Evolutionary conservation across 768 basidiomycete species (phyloP).

Genomic region (Panellus pusillus): DNA sequence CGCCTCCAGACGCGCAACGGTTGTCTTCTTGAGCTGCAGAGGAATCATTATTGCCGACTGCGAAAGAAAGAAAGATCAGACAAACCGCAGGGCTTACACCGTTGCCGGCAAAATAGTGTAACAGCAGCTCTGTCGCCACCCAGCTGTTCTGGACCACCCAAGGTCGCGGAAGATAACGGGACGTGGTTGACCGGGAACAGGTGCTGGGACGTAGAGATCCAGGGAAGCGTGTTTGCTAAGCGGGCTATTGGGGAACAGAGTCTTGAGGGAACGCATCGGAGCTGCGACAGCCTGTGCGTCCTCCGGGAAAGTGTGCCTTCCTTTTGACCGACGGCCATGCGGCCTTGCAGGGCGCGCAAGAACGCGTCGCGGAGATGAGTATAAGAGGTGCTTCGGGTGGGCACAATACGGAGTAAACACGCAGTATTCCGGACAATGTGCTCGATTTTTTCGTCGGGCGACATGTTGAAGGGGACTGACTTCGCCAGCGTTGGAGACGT

Average conservation of each 20-base stretch:
- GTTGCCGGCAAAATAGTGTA: slow-evolving; percentile 72
- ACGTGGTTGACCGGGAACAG: slow-evolving; percentile 50
- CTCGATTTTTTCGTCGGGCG: slow-evolving; percentile 68
- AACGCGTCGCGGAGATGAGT: slow-evolving; percentile 84
- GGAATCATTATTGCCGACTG: not conserved
- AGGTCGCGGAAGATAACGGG: slow-evolving; percentile 68
- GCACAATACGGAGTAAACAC: slow-evolving; percentile 66
- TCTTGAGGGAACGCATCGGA: slow-evolving; percentile 71
- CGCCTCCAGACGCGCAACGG: slow-evolving; percentile 39
- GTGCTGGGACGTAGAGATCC: slow-evolving; percentile 67
- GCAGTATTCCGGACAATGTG: slow-evolving; percentile 66
- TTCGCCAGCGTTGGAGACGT: slow-evolving; percentile 52
- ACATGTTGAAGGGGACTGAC: slow-evolving; percentile 47
- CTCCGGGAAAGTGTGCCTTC: slow-evolving; percentile 54
- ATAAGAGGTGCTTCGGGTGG: slow-evolving; percentile 32
- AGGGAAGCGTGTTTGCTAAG: slow-evolving; percentile 66
- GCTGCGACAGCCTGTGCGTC: slow-evolving; percentile 56
- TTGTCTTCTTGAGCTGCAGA: slow-evolving; percentile 51
- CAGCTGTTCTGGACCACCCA: slow-evolving; percentile 68
- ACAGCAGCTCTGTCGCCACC: slow-evolving; percentile 70
- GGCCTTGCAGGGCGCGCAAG: slow-evolving; percentile 66
- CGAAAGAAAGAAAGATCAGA: slow-evolving; percentile 10
- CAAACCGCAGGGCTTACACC: slow-evolving; percentile 73
- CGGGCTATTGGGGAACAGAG: slow-evolving; percentile 71
- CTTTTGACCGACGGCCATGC: slow-evolving; percentile 53